These are phyloP conservation scores for Pythium dissotocum DNA, from an alignment of 352 stramenopile species.

Conservation along the genomic window DNA sequence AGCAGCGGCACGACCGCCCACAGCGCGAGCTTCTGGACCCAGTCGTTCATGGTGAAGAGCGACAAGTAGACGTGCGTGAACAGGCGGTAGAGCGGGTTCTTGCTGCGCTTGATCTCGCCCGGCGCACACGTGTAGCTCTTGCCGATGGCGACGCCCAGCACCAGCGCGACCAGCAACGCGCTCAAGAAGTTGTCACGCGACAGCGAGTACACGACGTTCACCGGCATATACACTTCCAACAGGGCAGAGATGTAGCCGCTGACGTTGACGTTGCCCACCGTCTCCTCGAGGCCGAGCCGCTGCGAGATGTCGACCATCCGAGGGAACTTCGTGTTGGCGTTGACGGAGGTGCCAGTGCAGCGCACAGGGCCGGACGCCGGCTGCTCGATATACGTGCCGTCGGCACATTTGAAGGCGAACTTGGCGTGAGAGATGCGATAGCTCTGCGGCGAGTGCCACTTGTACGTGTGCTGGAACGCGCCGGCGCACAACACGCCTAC, in stretches of 20 bases:
- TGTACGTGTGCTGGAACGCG: slow-evolving; percentile 27
- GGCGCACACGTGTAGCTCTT: slow-evolving; percentile 38
- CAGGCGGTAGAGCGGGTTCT: slow-evolving; percentile 57
- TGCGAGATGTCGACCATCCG: slow-evolving; percentile 46
- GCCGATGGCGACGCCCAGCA: slow-evolving; percentile 48
- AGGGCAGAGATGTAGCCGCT: slow-evolving; percentile 50
- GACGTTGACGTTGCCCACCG: slow-evolving; percentile 40
- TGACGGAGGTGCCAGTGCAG: slow-evolving; percentile 38
- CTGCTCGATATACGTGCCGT: slow-evolving; percentile 50
- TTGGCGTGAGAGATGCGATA: slow-evolving; percentile 35
- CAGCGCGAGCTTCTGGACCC: slow-evolving; percentile 53
- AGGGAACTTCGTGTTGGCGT: slow-evolving; percentile 50
- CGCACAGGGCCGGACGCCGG: slow-evolving; percentile 21
- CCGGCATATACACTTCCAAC: slow-evolving; percentile 44
- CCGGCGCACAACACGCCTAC: slow-evolving; percentile 33
- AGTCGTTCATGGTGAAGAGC: slow-evolving; percentile 62
- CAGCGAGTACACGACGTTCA: slow-evolving; percentile 48
- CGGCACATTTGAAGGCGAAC: slow-evolving; percentile 65
- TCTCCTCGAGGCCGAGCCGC: slow-evolving; percentile 43
- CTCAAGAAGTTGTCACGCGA: slow-evolving; percentile 44
- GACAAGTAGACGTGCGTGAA: slow-evolving; percentile 63
- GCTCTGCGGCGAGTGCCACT: slow-evolving; percentile 11
- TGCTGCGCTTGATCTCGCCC: slow-evolving; percentile 35
- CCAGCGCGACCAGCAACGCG: slow-evolving; percentile 47
- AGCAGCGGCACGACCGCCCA: slow-evolving; percentile 51